Conservation (phyloP, 169 alveolate species). For the Perkinsus chesapeaki region DNA sequence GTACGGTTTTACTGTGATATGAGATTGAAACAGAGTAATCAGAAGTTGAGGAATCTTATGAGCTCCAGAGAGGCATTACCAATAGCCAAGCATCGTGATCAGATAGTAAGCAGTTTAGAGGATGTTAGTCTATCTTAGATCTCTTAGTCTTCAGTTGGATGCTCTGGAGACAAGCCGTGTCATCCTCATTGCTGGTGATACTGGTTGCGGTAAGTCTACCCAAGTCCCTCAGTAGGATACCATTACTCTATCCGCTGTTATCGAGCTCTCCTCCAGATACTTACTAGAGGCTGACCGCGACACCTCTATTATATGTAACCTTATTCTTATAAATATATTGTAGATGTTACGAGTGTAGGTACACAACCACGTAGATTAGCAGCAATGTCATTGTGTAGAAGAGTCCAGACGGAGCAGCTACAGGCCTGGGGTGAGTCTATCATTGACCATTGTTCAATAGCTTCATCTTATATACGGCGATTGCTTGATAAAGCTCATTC, state of each 20-base stretch:
- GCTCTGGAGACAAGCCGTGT: neutral
- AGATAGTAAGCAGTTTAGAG: neutral
- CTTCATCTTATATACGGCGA: neutral
- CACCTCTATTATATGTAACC: slow-evolving; percentile 89
- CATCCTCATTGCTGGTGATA: slow-evolving; percentile 81
- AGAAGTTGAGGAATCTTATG: neutral
- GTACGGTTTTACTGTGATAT: neutral
- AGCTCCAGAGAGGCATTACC: neutral
- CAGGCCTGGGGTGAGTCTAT: neutral
- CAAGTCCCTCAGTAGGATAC: slow-evolving; percentile 30
- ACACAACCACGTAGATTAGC: slow-evolving; percentile 96
- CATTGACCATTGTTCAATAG: neutral
- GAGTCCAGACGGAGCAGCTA: neutral
- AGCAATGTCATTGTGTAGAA: neutral
- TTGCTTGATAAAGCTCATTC: too few species aligned
- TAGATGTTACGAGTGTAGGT: slow-evolving; percentile 30
- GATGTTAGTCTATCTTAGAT: neutral
- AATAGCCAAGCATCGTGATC: neutral
- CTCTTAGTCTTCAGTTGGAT: neutral
- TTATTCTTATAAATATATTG: neutral
- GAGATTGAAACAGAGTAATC: neutral
- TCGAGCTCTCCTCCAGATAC: neutral
- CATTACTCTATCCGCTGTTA: neutral
- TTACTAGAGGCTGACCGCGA: slow-evolving; percentile 27
- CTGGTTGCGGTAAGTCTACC: slow-evolving; percentile 97